phyloP scores from a whole-genome alignment of 495 filamentous ascomycete species.

The Neurospora sp. region DNA sequence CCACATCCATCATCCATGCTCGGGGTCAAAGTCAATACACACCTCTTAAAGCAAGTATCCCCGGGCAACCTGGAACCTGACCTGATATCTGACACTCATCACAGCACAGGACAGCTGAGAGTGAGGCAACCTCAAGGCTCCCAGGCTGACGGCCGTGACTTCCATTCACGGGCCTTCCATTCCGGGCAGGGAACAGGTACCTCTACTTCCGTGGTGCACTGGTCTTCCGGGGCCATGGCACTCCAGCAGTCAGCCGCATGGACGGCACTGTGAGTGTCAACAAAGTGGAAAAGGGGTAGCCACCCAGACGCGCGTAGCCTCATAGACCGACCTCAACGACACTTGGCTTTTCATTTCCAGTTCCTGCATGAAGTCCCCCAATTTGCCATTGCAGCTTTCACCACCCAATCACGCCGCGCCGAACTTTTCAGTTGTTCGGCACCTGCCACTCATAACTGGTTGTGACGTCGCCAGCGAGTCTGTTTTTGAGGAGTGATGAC shows the following conservation, averaged over 20 bases:
- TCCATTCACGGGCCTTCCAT: neutral
- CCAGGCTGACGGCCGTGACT: neutral
- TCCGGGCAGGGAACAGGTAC: neutral
- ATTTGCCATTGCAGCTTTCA: constrained; percentile 4
- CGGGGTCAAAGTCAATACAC: neutral
- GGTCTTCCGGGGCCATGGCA: neutral
- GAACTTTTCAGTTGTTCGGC: neutral
- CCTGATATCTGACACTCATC: neutral
- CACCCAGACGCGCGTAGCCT: constrained; percentile 5
- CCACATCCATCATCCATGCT: neutral
- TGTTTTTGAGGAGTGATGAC: neutral
- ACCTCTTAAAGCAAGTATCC: neutral
- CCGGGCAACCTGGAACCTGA: neutral
- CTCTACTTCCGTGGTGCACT: neutral
- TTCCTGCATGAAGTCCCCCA: constrained; percentile 20
- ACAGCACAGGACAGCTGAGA: neutral
- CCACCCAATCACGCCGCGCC: constrained; percentile 11
- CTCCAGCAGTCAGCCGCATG: neutral
- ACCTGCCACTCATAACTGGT: neutral
- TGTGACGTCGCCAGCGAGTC: neutral
- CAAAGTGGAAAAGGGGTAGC: constrained; percentile 13
- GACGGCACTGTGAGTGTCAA: neutral
- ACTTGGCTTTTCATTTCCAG: constrained; percentile 19
- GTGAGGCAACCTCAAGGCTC: neutral
- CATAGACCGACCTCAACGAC: neutral